phyloP scores from a whole-genome alignment of 2,329 filamentous ascomycete genomes.

The Coniella lustricola region DNA sequence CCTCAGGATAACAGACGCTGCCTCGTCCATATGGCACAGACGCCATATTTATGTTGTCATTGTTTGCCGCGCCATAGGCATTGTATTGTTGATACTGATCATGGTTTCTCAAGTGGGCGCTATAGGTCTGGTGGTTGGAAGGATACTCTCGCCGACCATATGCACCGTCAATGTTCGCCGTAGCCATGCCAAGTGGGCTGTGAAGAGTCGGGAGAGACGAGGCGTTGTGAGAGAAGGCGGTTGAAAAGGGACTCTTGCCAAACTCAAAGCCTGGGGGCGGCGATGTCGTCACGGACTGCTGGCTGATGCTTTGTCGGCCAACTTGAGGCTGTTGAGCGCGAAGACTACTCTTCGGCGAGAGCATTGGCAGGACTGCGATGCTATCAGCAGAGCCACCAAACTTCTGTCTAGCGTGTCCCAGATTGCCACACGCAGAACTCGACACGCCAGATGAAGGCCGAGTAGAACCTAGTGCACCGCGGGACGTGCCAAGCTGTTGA shows the following conservation, averaged over 20 bases:
- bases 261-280: constrained; percentile 8
- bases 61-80: constrained; percentile 6
- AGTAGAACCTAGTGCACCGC: background rate
- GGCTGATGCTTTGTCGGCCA: background rate
- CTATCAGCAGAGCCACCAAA: constrained; percentile 15
- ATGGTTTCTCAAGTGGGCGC: background rate
- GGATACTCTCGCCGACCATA: constrained; percentile 6
- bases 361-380: constrained; percentile 8
- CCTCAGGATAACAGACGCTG: constrained; percentile 17
- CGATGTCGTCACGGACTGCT: constrained; percentile 7
- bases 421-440: background rate
- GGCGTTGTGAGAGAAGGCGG: constrained; percentile 20
- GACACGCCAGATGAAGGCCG: constrained; percentile 11
- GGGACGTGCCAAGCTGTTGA: background rate
- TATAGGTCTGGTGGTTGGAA: constrained; percentile 5
- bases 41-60: constrained; percentile 18
- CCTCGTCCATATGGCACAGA: constrained; percentile 20
- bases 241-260: constrained; percentile 20
- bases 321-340: background rate
- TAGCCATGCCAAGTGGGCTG: constrained; percentile 24
- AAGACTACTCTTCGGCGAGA: constrained; percentile 5
- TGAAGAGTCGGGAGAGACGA: constrained; percentile 28
- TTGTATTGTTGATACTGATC: constrained; percentile 7
- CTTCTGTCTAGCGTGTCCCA: constrained; percentile 12
- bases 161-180: constrained; percentile 6